Base-by-base conservation (phyloP, 2,329 filamentous ascomycete genomes). In the Xylariaceae sp. region DNA sequence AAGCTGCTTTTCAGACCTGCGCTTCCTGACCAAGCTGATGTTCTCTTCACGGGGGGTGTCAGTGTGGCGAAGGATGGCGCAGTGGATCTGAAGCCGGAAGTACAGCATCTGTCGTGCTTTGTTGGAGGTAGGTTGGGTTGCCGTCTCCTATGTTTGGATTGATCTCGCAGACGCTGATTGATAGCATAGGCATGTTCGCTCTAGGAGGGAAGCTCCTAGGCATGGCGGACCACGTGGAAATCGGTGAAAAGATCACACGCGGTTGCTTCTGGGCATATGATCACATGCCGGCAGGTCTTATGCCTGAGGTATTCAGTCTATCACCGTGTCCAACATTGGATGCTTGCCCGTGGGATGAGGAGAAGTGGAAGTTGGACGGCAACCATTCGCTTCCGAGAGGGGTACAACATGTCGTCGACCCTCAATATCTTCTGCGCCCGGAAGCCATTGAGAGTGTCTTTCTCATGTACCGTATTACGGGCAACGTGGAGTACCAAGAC, bases 31-130 rank as follows among this genome's bases (percentile, higher is more conserved):
- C 72, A 77, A 10, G 76, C 78, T 2, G 80, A 88, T 60, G 80
- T 90, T 17, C 76, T 90, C 8, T 75, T 89, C 23, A 79, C 85
- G 0, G 86, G 86, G 9, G 78, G 80, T 23, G 74, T 77, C 8
- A 75, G 66, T 37, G 71, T 74, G 0, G 34, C 67, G 47, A 47
- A 61, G 55, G 69, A 63, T 17, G 56, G 56, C 9, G 66, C 71
- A 8, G 62, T 68, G 0, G 64, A 64, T 3, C 55, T 72, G 15
- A 66, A 69, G 8, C 69, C 75, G 2, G 72, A 75, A 55, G 64
- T 58, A 1, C 82, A 86, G 60, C 88, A 91, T 69, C 76, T 90
- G 1, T 80, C 82, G 3, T 91, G 88, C 72, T 92, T 89, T 68
- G 78, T 82, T 3, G 88, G 88, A 9, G 88, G 87, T 61, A 57